A percentile compares a stretch with the other conserved stretches of the same genome.
Evolutionary conservation across 31 red algal species (phyloP).

Genomic region (Endocladia muricata): DNA sequence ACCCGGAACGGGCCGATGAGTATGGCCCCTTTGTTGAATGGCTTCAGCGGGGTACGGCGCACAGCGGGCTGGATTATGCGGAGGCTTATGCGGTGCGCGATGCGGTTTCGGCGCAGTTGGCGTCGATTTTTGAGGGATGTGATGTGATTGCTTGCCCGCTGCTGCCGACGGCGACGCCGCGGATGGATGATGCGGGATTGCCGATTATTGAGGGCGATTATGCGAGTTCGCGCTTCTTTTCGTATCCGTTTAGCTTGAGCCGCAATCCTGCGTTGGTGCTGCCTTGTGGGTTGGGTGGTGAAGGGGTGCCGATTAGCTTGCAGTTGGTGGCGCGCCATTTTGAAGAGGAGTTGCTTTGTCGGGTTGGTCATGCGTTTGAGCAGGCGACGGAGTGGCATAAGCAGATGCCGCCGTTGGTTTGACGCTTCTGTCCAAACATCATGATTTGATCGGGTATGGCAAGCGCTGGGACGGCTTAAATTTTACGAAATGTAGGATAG

Average conservation of each 20-base stretch:
- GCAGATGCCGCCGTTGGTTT: background rate
- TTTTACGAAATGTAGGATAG: too few relatives aligned
- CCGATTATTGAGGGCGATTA: background rate
- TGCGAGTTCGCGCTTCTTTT: background rate
- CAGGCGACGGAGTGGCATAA: background rate
- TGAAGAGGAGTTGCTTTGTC: background rate
- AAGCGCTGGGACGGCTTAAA: too few relatives aligned
- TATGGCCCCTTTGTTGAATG: background rate
- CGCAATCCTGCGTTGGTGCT: background rate
- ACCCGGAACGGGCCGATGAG: background rate
- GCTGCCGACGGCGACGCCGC: background rate
- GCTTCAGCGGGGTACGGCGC: background rate
- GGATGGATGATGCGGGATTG: background rate
- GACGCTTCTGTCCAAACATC: too few relatives aligned
- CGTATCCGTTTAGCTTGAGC: background rate
- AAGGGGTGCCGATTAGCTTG: background rate
- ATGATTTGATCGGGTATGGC: too few relatives aligned
- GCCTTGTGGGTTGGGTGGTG: background rate
- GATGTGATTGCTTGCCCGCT: background rate
- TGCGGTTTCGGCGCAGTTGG: background rate
- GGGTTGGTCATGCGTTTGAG: background rate
- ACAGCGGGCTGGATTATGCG: background rate
- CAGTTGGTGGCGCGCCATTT: background rate
- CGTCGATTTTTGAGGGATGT: background rate
- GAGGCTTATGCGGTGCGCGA: background rate